Conservation (phyloP, 2,329 filamentous ascomycete species). For the Sporothrix brasiliensis region DNA sequence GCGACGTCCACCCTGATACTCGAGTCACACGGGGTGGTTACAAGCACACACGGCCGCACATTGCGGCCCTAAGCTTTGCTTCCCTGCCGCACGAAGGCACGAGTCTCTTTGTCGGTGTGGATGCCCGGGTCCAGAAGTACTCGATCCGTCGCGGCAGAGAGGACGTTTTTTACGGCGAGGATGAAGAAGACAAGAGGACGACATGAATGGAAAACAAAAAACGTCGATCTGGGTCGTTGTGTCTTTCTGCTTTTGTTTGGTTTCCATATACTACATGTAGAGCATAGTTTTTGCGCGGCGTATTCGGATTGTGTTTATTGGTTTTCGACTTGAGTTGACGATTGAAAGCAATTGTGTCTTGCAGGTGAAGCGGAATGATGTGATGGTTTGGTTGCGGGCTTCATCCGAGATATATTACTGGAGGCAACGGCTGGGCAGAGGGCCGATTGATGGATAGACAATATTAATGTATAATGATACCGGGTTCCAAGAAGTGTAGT, state of each 20-base stretch:
- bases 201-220: not conserved
- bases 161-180: constrained; percentile 28
- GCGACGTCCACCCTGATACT: too few species aligned
- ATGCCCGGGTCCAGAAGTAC: constrained; percentile 47
- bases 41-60: not conserved
- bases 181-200: constrained; percentile 11
- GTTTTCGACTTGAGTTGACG: too few species aligned
- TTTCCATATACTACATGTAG: not conserved
- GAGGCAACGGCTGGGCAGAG: not conserved
- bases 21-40: not conserved
- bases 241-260: not conserved
- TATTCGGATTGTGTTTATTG: not conserved
- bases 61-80: constrained; percentile 52
- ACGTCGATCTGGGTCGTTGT: not conserved
- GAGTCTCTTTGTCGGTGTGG: constrained; percentile 53
- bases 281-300: not conserved
- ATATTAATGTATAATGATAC: not conserved
- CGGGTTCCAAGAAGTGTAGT: not conserved
- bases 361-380: too few species aligned
- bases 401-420: not conserved
- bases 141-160: constrained; percentile 49
- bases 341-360: too few species aligned
- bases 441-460: not conserved
- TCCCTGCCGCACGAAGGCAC: constrained; percentile 51
- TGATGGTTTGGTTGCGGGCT: too few species aligned